Conservation (phyloP, 2,329 filamentous ascomycete species). For the Daldinia sp. region DNA sequence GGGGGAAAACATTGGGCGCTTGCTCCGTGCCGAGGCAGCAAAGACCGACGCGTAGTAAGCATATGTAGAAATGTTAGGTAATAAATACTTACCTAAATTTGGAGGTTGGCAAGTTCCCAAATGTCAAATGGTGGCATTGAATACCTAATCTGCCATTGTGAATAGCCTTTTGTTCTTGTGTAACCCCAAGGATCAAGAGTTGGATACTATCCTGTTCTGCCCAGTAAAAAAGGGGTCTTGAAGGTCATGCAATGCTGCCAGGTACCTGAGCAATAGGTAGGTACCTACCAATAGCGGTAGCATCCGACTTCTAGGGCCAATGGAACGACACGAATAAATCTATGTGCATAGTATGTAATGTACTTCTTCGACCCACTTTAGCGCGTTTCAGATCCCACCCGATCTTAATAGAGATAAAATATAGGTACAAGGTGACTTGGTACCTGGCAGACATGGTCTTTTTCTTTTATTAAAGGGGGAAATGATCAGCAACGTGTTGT, state of each 20-base stretch:
- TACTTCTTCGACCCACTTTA: slow-evolving; percentile 16
- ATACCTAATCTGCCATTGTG: not conserved
- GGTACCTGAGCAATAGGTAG: too few relatives aligned
- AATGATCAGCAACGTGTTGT: slow-evolving; percentile 22
- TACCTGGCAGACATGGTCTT: slow-evolving; percentile 1
- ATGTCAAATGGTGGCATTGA: not conserved
- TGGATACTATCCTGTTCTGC: too few relatives aligned
- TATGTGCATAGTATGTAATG: not conserved
- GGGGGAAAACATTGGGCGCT: not conserved
- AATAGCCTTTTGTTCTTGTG: not conserved
- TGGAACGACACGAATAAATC: slow-evolving; percentile 3
- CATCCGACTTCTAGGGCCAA: slow-evolving; percentile 18
- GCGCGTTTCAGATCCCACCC: slow-evolving; percentile 28
- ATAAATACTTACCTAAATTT: not conserved
- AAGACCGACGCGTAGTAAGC: not conserved
- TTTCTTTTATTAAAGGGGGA: slow-evolving; percentile 32
- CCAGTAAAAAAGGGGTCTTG: not conserved
- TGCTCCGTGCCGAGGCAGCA: not conserved
- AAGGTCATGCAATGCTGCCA: not conserved
- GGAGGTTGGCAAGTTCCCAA: not conserved
- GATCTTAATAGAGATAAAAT: slow-evolving; percentile 19
- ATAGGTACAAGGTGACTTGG: not conserved
- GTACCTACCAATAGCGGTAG: slow-evolving; percentile 17
- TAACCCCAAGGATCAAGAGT: not conserved
- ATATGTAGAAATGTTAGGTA: not conserved